A percentile compares a stretch with the other conserved stretches of the same genome.
Evolutionary conservation across 495 filamentous ascomycete species (phyloP).

Genomic region (Evernia prunastri): DNA sequence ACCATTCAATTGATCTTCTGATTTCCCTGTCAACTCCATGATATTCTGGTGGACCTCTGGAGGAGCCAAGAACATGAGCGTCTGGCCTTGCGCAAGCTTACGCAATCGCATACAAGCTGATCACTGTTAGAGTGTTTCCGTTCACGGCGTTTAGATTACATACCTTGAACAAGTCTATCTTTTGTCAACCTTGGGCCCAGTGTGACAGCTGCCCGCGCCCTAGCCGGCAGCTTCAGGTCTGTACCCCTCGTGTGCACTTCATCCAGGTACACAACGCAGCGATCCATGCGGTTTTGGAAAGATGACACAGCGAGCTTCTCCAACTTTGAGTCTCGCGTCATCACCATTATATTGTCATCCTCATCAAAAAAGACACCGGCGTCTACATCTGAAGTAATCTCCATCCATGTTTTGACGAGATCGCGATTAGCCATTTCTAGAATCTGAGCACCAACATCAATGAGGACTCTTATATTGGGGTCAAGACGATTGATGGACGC

Average conservation of each 20-base stretch:
- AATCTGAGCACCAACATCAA: constrained; percentile 71
- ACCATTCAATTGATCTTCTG: not conserved
- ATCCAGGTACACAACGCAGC: constrained; percentile 65
- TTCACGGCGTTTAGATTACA: too few relatives aligned
- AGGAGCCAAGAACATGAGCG: constrained; percentile 14
- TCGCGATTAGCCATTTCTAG: constrained; percentile 53
- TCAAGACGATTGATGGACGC: not conserved
- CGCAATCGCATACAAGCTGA: constrained; percentile 21
- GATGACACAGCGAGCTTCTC: constrained; percentile 53
- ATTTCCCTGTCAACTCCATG: not conserved
- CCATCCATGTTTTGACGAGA: constrained; percentile 46
- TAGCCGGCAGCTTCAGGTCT: constrained; percentile 56
- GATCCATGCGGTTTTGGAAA: constrained; percentile 51
- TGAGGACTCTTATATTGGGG: constrained; percentile 45
- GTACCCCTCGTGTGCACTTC: constrained; percentile 70
- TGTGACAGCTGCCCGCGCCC: constrained; percentile 61
- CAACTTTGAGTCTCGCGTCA: constrained; percentile 37
- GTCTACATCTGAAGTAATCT: constrained; percentile 23
- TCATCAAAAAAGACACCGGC: constrained; percentile 51
- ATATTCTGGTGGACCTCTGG: constrained; percentile 16
- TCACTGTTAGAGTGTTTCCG: too few relatives aligned
- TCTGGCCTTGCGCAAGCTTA: constrained; percentile 19
- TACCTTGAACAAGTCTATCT: constrained; percentile 69
- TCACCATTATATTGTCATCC: constrained; percentile 36
- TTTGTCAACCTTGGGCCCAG: constrained; percentile 61